Percentiles rank a stretch among this genome's conserved stretches.
phyloP scores from a whole-genome alignment of 2,329 filamentous ascomycete genomes.

The Cryphonectria naterciae region DNA sequence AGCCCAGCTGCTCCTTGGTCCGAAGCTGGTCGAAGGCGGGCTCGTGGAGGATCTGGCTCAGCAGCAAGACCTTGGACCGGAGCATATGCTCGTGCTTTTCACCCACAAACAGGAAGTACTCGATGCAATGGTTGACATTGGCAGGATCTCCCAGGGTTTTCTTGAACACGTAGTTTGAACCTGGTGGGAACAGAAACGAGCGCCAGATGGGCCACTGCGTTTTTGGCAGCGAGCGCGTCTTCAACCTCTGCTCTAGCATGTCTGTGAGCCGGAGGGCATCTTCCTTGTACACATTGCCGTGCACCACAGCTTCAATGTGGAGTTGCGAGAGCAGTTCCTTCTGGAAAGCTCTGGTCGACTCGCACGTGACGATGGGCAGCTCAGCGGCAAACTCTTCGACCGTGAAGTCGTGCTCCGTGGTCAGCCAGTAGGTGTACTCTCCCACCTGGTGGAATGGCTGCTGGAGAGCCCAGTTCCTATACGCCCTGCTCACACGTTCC shows the following conservation, averaged over 20 bases:
- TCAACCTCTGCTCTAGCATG: constrained; percentile 77
- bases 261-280: constrained; percentile 86
- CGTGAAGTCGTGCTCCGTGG: constrained; percentile 74
- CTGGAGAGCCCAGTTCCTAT: constrained; percentile 85
- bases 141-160: constrained; percentile 81
- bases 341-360: constrained; percentile 77
- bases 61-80: constrained; percentile 76
- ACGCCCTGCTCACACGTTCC: constrained; percentile 75
- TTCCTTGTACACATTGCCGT: constrained; percentile 93
- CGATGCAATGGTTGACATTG: constrained; percentile 87
- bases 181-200: constrained; percentile 75
- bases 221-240: constrained; percentile 72
- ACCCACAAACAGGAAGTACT: constrained; percentile 75
- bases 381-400: constrained; percentile 81
- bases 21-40: constrained; percentile 92
- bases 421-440: constrained; percentile 81
- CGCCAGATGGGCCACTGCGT: constrained; percentile 81
- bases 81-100: constrained; percentile 68
- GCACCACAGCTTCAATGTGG: constrained; percentile 84
- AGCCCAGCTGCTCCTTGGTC: constrained; percentile 96
- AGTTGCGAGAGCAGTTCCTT: constrained; percentile 80
- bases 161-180: constrained; percentile 82
- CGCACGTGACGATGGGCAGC: constrained; percentile 72
- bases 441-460: constrained; percentile 89
- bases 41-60: constrained; percentile 91